Percentiles rank a stretch among this genome's conserved stretches.
These are phyloP conservation scores for Artemisia princeps DNA, from an alignment of 140 eudicot species.

Conservation along the genomic window DNA sequence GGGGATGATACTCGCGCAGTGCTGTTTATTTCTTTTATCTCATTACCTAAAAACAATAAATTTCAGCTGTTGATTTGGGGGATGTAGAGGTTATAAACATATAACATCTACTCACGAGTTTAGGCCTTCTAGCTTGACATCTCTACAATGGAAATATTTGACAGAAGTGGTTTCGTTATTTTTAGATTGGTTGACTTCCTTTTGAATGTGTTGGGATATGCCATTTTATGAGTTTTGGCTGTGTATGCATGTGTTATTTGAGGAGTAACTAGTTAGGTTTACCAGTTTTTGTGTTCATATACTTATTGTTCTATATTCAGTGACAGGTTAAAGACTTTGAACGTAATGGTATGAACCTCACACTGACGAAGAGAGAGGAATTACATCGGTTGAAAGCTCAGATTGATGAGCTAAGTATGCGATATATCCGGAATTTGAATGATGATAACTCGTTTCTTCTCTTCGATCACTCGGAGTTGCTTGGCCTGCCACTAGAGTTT, in stretches of 20 bases:
- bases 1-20: no score
- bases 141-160: not conserved
- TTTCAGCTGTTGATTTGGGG: constrained; percentile 9
- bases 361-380: constrained; percentile 71
- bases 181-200: not conserved
- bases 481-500: no score
- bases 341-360: constrained; percentile 76
- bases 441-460: no score
- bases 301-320: constrained; percentile 54
- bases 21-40: not conserved
- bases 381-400: constrained; percentile 63
- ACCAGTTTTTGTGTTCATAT: constrained; percentile 24
- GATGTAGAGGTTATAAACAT: constrained; percentile 4
- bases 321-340: constrained; percentile 97
- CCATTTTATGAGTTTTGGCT: not conserved
- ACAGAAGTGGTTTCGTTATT: constrained; percentile 5
- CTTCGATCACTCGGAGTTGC: no score
- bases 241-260: not conserved
- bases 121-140: constrained; percentile 1
- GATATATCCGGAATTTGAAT: no score
- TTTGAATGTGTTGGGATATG: constrained; percentile 13
- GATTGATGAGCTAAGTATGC: constrained; percentile 69
- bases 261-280: constrained; percentile 14
- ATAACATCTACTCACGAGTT: not conserved
- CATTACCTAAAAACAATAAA: not conserved